Evolutionary conservation across 768 basidiomycete species (phyloP).

Genomic region (Lanmaoa rubissima): DNA sequence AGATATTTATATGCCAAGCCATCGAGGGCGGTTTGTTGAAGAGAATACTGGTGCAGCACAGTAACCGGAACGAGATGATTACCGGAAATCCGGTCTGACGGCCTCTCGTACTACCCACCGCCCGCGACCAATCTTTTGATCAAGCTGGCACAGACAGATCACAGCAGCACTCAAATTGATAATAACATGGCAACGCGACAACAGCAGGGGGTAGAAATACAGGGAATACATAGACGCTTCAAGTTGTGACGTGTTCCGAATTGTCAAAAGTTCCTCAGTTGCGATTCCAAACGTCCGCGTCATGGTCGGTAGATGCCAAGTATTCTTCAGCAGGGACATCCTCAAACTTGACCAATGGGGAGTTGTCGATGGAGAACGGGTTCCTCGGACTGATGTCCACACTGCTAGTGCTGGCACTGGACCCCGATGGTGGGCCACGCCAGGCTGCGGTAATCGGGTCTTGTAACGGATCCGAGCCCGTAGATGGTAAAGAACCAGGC

Average conservation of each 20-base stretch:
- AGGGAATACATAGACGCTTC: neutral
- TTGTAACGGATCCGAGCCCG: neutral
- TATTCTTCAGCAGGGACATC: neutral
- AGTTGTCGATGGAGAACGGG: neutral
- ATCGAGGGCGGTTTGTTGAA: neutral
- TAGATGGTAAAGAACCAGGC: conserved; percentile 24
- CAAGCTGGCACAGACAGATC: neutral
- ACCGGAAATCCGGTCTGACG: neutral
- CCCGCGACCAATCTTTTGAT: too few relatives aligned
- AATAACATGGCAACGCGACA: too few relatives aligned
- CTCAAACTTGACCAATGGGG: conserved; percentile 1
- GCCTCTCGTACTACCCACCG: too few relatives aligned
- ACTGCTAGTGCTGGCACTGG: neutral
- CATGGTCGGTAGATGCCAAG: neutral
- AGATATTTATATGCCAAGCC: neutral
- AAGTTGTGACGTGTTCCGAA: neutral
- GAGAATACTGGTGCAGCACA: neutral
- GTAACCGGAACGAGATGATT: neutral
- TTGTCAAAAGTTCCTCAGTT: neutral
- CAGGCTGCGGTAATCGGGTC: neutral
- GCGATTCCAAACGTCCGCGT: neutral
- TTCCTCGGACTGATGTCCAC: neutral
- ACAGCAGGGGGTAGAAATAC: conserved; percentile 5
- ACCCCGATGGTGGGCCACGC: neutral
- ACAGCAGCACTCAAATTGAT: neutral